Evolutionary conservation across 2,329 filamentous ascomycete genomes (phyloP).

Genomic region (Fusarium sp.): DNA sequence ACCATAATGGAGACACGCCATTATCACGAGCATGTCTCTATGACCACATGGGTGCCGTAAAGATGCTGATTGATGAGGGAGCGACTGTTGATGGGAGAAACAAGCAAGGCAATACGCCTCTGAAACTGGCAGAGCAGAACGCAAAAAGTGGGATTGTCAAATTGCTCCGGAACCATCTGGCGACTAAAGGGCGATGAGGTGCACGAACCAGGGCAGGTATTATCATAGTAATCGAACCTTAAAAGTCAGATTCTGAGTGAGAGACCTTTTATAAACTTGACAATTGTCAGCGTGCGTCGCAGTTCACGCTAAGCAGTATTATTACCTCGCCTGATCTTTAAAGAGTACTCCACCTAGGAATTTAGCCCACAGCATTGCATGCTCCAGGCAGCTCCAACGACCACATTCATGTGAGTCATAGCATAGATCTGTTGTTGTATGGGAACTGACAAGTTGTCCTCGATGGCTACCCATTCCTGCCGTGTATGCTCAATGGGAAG

Average conservation of each 20-base stretch:
- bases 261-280: background rate
- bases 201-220: background rate
- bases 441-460: background rate
- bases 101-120: background rate
- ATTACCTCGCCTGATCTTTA: background rate
- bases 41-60: background rate
- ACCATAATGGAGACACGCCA: background rate
- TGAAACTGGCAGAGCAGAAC: background rate
- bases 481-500: background rate
- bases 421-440: no score
- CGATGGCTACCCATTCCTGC: background rate
- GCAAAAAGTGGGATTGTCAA: background rate
- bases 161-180: background rate
- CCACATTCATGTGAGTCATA: background rate
- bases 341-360: rapidly evolving
- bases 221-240: no score
- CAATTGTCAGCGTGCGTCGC: no score
- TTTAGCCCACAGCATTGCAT: background rate
- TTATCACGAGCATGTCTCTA: background rate
- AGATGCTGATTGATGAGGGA: background rate
- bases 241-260: no score
- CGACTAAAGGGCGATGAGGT: no score
- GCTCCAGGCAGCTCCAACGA: no score
- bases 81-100: background rate
- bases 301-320: background rate